Evolutionary conservation across 148 eudicot species (phyloP).

Genomic region (Rhododendron molle): DNA sequence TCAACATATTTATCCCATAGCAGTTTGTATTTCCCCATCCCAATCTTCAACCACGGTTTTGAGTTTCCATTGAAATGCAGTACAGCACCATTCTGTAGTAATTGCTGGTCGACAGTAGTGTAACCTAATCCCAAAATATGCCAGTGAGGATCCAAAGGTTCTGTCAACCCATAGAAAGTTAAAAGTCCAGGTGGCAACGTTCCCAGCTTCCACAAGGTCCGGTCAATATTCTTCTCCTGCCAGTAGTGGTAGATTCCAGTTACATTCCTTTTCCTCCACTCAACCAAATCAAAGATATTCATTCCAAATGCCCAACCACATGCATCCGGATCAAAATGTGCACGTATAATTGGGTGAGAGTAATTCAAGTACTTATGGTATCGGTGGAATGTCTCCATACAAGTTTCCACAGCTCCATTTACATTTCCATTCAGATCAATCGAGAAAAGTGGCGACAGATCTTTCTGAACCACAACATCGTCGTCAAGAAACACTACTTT

Average conservation of each 20-base stretch:
- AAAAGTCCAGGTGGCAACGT: slow-evolving; percentile 80
- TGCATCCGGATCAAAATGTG: slow-evolving; percentile 85
- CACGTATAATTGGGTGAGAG: slow-evolving; percentile 73
- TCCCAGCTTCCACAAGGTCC: slow-evolving; percentile 80
- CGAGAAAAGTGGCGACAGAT: slow-evolving; percentile 55
- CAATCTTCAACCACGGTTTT: slow-evolving; percentile 86
- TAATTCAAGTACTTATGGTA: slow-evolving; percentile 83
- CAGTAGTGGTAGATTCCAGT: slow-evolving; percentile 85
- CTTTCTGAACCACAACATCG: slow-evolving; percentile 81
- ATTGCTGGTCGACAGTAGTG: slow-evolving; percentile 57
- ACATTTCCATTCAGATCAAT: slow-evolving; percentile 72
- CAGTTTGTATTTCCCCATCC: slow-evolving; percentile 72
- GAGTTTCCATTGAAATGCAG: slow-evolving; percentile 79
- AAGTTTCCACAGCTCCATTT: slow-evolving; percentile 84
- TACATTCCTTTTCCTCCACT: slow-evolving; percentile 80
- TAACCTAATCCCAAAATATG: slow-evolving; percentile 77
- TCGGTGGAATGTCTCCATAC: slow-evolving; percentile 85
- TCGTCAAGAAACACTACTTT: slow-evolving; percentile 79
- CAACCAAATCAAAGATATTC: slow-evolving; percentile 73
- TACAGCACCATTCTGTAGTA: slow-evolving; percentile 67
- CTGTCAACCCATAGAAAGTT: slow-evolving; percentile 79
- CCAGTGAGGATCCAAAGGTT: slow-evolving; percentile 65
- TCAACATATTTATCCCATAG: slow-evolving; percentile 77
- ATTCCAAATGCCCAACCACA: slow-evolving; percentile 95
- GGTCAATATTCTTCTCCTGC: slow-evolving; percentile 78